Conservation (phyloP, 2,329 filamentous ascomycete species). For the Fusarium subtropicale region DNA sequence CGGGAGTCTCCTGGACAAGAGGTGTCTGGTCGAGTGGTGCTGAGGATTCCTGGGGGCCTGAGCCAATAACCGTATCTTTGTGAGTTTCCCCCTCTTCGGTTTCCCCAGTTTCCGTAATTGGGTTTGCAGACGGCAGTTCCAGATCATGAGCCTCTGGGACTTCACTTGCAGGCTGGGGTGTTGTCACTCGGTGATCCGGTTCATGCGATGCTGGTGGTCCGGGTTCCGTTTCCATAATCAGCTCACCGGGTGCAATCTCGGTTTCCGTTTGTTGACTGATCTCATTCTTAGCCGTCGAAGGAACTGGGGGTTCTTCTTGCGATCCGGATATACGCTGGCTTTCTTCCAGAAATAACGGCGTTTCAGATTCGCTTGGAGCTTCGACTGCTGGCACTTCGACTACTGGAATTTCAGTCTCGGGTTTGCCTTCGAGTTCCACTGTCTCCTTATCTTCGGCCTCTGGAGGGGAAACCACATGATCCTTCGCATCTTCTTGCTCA, state of each 20-base stretch:
- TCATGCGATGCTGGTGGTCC: background rate
- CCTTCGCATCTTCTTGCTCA: conserved; percentile 13
- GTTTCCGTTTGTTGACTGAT: background rate
- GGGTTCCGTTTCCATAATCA: background rate
- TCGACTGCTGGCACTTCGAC: background rate
- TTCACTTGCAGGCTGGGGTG: background rate
- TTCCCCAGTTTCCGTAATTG: background rate
- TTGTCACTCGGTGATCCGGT: background rate
- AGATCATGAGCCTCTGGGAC: background rate
- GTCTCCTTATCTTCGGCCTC: conserved; percentile 14
- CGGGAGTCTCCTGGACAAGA: background rate
- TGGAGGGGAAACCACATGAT: background rate
- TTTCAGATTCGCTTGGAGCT: background rate
- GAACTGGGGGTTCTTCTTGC: background rate
- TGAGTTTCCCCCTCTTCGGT: background rate
- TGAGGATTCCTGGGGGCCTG: background rate
- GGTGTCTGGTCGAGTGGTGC: background rate
- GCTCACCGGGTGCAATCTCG: background rate
- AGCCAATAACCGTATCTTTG: background rate
- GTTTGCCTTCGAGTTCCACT: background rate
- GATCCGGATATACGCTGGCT: background rate
- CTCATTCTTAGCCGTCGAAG: background rate
- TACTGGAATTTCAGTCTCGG: background rate
- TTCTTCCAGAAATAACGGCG: background rate
- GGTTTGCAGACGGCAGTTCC: background rate